A percentile compares a stretch with the other conserved stretches of the same genome.
phyloP scores from a whole-genome alignment of 2,329 filamentous ascomycete genomes.

The Aureobasidium namibiae region DNA sequence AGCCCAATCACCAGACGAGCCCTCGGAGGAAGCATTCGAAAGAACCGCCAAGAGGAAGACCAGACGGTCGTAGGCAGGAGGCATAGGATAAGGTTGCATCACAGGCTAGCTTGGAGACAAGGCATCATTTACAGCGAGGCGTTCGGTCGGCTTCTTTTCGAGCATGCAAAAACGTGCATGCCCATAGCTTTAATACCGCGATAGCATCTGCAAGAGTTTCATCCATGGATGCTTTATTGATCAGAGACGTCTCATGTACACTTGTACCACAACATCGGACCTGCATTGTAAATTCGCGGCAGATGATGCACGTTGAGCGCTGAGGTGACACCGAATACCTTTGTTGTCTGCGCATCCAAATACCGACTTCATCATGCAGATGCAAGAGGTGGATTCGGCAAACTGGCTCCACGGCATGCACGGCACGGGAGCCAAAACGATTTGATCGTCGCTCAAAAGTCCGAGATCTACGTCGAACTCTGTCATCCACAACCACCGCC shows the following conservation, averaged over 20 bases:
- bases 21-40: constrained; percentile 55
- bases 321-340: no score
- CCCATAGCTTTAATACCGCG: background rate
- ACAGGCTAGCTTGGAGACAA: background rate
- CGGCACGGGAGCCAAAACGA: background rate
- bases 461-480: background rate
- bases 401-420: background rate
- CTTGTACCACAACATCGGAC: background rate
- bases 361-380: background rate
- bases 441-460: background rate
- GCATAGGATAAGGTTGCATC: background rate
- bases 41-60: constrained; percentile 31
- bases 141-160: background rate
- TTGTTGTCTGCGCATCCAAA: background rate
- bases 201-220: background rate
- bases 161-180: background rate
- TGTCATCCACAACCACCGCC: background rate
- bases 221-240: background rate
- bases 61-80: background rate
- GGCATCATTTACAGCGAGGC: background rate
- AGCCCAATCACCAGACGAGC: constrained; percentile 40
- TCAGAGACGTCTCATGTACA: background rate
- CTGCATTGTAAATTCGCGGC: background rate
- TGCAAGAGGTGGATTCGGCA: background rate
- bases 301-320: background rate